These are phyloP conservation scores for Alternaria atra DNA, from an alignment of 2,329 filamentous ascomycete genomes.

Conservation along the genomic window DNA sequence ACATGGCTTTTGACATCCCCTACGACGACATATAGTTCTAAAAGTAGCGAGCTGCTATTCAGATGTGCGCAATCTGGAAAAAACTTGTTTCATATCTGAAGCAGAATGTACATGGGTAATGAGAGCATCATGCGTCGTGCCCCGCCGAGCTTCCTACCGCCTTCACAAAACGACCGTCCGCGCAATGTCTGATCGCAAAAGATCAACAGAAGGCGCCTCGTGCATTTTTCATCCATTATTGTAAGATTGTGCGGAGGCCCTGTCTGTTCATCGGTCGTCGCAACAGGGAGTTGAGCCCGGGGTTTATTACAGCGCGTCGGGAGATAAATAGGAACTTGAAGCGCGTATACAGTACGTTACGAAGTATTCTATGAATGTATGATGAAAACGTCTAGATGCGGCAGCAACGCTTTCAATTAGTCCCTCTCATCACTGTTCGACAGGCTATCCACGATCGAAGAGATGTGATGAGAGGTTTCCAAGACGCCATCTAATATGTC, in stretches of 20 bases:
- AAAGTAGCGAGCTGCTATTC: background rate
- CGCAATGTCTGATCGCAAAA: background rate
- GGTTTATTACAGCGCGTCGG: background rate
- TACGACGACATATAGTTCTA: fast-evolving
- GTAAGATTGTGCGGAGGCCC: background rate
- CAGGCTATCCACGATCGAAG: background rate
- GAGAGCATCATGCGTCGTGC: background rate
- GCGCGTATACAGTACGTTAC: background rate
- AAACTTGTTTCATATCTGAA: background rate
- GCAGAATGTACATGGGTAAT: background rate
- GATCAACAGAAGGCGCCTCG: background rate
- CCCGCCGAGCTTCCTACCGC: background rate
- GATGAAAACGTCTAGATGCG: background rate
- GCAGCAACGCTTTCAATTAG: too few species aligned
- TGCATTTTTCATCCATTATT: background rate
- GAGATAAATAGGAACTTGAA: background rate
- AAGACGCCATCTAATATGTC: background rate
- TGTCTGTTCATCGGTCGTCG: background rate
- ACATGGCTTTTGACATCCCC: background rate
- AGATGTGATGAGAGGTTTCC: background rate
- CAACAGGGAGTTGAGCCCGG: background rate
- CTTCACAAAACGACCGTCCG: background rate
- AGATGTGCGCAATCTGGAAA: background rate
- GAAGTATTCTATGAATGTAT: background rate
- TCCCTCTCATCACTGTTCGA: background rate